Percentiles rank a stretch among this genome's conserved stretches.
These are phyloP conservation scores for Aureobasidium mangrovei DNA, from an alignment of 2,329 filamentous ascomycete genomes.

Conservation along the genomic window DNA sequence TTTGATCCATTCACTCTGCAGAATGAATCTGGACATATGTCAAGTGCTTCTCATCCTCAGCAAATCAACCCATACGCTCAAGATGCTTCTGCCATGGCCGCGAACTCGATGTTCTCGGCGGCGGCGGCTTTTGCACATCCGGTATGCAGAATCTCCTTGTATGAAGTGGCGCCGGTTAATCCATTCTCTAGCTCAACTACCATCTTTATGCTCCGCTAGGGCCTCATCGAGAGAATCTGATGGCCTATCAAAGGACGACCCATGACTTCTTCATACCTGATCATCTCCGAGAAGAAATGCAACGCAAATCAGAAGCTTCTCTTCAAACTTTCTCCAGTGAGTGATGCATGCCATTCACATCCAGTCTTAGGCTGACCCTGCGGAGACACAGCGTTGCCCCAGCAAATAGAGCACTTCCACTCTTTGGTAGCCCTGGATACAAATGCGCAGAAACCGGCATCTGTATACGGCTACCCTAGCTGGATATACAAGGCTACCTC, in stretches of 20 bases:
- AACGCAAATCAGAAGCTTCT: constrained; percentile 78
- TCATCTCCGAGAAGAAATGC: constrained; percentile 75
- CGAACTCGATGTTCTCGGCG: constrained; percentile 57
- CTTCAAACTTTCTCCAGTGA: constrained; percentile 74
- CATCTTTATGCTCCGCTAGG: constrained; percentile 87
- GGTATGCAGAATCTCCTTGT: constrained; percentile 15
- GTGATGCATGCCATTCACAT: constrained; percentile 18
- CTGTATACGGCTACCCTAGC: constrained; percentile 76
- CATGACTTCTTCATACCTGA: constrained; percentile 92
- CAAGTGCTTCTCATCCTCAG: constrained; percentile 27
- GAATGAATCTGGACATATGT: constrained; percentile 15
- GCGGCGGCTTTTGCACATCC: constrained; percentile 49
- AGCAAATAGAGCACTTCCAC: constrained; percentile 76
- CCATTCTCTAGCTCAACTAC: constrained; percentile 54
- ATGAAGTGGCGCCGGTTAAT: not conserved
- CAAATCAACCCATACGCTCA: constrained; percentile 63
- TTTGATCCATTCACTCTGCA: constrained; percentile 39
- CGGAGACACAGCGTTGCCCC: constrained; percentile 52
- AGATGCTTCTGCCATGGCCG: constrained; percentile 53
- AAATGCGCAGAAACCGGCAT: constrained; percentile 65
- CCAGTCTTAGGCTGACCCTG: constrained; percentile 38
- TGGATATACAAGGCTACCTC: constrained; percentile 96
- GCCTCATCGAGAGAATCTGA: constrained; percentile 69
- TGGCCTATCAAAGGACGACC: constrained; percentile 75
- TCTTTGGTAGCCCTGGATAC: constrained; percentile 85